Conservation (phyloP, 164 flowering plant species). For the Protea cynaroides region DNA sequence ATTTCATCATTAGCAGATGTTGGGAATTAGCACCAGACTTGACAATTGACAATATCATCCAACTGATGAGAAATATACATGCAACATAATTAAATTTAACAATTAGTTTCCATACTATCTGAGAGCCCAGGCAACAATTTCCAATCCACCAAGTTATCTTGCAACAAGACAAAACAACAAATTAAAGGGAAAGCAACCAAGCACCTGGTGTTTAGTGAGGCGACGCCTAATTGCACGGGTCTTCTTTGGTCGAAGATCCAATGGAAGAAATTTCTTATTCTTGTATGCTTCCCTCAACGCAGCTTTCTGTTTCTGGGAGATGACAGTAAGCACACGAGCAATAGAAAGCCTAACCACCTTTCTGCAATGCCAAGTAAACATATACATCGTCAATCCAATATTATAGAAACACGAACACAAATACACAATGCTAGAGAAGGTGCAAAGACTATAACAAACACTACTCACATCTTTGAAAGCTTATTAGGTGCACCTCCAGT, state of each 20-base stretch:
- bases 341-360: conserved; percentile 79
- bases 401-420: too few species aligned
- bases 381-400: neutral
- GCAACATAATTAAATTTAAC: too few species aligned
- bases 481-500: conserved; percentile 80
- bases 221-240: conserved; percentile 74
- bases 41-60: too few species aligned
- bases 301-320: conserved; percentile 76
- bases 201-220: conserved; percentile 80
- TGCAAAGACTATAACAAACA: neutral
- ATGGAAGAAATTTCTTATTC: conserved; percentile 67
- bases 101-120: too few species aligned
- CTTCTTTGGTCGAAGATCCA: conserved; percentile 85
- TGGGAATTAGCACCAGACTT: too few species aligned
- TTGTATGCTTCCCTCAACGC: conserved; percentile 69
- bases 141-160: neutral
- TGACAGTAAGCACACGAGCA: conserved; percentile 71
- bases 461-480: conserved; percentile 65
- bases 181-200: neutral
- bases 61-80: too few species aligned
- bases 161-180: neutral
- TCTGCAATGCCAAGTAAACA: conserved; percentile 26
- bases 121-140: too few species aligned
- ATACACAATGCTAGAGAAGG: neutral
- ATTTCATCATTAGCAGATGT: too few species aligned